Conservation (phyloP, 1,284 basidiomycete species). For the Puccinia hordei region DNA sequence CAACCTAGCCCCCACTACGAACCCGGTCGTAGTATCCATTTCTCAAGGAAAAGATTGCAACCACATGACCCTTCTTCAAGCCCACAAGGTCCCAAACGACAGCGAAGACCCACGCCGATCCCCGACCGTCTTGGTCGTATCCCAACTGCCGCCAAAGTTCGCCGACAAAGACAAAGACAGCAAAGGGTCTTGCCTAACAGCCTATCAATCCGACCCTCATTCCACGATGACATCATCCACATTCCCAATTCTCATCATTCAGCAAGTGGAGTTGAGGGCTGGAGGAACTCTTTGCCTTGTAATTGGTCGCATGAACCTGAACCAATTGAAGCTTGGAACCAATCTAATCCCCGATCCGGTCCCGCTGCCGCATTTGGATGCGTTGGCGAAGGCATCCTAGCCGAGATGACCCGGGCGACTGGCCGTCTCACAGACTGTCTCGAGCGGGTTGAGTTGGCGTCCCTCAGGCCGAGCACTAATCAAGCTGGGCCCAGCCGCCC, state of each 20-base stretch:
- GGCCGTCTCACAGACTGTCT: neutral
- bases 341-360: neutral
- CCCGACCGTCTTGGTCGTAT: neutral
- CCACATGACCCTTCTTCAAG: no score
- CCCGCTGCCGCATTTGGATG: neutral
- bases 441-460: neutral
- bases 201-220: neutral
- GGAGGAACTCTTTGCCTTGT: constrained; percentile 13
- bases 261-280: neutral
- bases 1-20: no score
- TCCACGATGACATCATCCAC: neutral
- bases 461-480: neutral
- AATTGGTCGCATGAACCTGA: neutral
- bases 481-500: neutral
- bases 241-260: neutral
- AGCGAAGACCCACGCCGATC: no score
- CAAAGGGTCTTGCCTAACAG: neutral
- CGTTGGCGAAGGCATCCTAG: neutral
- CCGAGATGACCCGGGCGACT: neutral
- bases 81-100: no score
- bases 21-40: no score
- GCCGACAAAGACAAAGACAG: neutral
- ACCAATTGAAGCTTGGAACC: neutral
- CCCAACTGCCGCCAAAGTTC: neutral
- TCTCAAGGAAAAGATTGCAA: no score